Conservation (phyloP, 2,329 filamentous ascomycete species). For the Bipolaris oryzae region DNA sequence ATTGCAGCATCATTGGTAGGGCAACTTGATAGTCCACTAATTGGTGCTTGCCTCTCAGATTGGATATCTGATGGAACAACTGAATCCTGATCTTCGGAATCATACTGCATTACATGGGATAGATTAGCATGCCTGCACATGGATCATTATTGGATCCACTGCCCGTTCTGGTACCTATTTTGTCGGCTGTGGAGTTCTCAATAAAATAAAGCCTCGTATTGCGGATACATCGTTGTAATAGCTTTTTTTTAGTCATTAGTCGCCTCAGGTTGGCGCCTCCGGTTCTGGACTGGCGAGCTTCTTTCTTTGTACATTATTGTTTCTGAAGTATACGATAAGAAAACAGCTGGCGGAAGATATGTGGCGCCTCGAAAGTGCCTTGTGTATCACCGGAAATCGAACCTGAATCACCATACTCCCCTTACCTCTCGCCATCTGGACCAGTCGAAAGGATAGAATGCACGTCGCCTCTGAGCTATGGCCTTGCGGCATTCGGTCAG, state of each 20-base stretch:
- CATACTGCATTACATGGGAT: constrained; percentile 32
- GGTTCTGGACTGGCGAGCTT: constrained; percentile 5
- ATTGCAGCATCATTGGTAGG: constrained; percentile 11
- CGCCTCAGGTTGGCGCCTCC: constrained; percentile 10
- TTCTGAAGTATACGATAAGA: background rate
- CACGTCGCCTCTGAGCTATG: background rate
- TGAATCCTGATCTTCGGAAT: constrained; percentile 29
- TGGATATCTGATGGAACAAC: constrained; percentile 29
- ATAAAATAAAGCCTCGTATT: constrained; percentile 8
- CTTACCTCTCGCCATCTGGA: background rate
- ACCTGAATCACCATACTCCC: background rate
- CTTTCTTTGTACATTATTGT: constrained; percentile 19
- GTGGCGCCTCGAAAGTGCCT: background rate
- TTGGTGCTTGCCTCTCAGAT: constrained; percentile 18
- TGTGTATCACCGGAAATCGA: background rate
- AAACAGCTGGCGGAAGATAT: background rate
- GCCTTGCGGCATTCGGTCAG: background rate
- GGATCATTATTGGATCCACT: constrained; percentile 15
- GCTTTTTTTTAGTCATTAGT: constrained; percentile 19
- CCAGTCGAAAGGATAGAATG: background rate
- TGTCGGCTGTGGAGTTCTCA: constrained; percentile 14
- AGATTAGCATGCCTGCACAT: constrained; percentile 4
- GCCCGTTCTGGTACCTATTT: constrained; percentile 4
- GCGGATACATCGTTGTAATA: constrained; percentile 32
- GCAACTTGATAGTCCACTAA: constrained; percentile 10